phyloP scores from a whole-genome alignment of 441 rosid genomes.

The Populus trichocarpa region DNA sequence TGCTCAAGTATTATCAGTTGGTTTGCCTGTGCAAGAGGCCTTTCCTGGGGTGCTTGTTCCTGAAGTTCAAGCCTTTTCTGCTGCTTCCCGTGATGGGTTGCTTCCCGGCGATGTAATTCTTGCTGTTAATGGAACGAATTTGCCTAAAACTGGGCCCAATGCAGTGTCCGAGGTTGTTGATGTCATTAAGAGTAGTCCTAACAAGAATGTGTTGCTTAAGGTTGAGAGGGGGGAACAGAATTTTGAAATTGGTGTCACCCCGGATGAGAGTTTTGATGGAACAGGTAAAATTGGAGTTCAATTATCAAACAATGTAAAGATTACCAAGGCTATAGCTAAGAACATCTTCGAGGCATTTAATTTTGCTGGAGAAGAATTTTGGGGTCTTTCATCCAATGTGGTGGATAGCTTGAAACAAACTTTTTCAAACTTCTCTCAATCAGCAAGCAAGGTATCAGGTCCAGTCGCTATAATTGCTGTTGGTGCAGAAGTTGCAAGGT shows the following conservation, averaged over 20 bases:
- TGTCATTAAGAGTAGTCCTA: conserved; percentile 58
- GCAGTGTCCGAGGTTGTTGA: conserved; percentile 67
- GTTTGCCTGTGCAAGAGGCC: conserved; percentile 85
- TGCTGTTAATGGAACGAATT: conserved; percentile 53
- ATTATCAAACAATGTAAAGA: conserved; percentile 68
- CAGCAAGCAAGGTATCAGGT: conserved; percentile 89
- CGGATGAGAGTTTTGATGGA: conserved; percentile 80
- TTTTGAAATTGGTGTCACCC: conserved; percentile 59
- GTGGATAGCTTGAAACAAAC: conserved; percentile 84
- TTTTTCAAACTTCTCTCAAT: conserved; percentile 77
- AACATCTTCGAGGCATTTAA: conserved; percentile 52
- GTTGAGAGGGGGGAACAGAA: conserved; percentile 51
- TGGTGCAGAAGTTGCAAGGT: conserved; percentile 96
- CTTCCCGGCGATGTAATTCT: conserved; percentile 83
- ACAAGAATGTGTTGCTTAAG: conserved; percentile 56
- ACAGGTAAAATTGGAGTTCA: conserved; percentile 85
- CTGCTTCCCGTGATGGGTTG: conserved; percentile 88
- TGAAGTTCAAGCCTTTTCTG: conserved; percentile 76
- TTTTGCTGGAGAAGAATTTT: conserved; percentile 65
- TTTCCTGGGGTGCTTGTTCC: conserved; percentile 93
- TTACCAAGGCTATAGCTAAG: conserved; percentile 57
- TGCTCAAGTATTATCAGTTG: conserved; percentile 71
- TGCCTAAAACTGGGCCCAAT: conserved; percentile 44
- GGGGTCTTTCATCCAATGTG: conserved; percentile 67
- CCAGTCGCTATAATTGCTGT: conserved; percentile 96